These are phyloP conservation scores for Boletus pseudopeckii DNA, from an alignment of 768 basidiomycete species.

Conservation along the genomic window DNA sequence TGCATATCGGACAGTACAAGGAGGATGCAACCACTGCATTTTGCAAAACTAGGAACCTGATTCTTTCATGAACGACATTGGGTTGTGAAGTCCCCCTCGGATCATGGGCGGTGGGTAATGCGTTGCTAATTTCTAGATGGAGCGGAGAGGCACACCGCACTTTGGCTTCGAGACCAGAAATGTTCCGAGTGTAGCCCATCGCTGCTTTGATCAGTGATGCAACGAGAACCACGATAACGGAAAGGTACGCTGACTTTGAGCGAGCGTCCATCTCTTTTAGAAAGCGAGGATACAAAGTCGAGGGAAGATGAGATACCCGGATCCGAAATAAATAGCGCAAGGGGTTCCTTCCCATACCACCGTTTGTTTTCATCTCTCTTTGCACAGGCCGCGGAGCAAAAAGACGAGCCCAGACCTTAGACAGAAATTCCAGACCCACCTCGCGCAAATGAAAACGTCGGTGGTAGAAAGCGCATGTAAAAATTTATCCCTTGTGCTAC, in stretches of 20 bases:
- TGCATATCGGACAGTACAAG: neutral
- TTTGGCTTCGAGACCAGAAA: neutral
- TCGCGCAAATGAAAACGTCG: slow-evolving; percentile 14
- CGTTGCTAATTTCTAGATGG: slow-evolving; percentile 7
- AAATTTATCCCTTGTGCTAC: slow-evolving; percentile 6
- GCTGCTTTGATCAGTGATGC: neutral
- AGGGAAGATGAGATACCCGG: slow-evolving; percentile 7
- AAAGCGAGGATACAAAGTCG: neutral
- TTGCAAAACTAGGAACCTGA: neutral
- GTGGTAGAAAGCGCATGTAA: slow-evolving; percentile 6
- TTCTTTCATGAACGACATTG: slow-evolving; percentile 2
- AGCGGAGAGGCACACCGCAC: neutral
- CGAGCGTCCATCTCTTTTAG: slow-evolving; percentile 4
- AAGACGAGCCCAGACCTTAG: slow-evolving; percentile 2
- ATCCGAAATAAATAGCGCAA: slow-evolving; percentile 7
- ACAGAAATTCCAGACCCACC: slow-evolving; percentile 8
- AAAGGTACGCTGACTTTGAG: slow-evolving; percentile 5
- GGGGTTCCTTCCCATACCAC: neutral
- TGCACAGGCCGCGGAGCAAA: slow-evolving; percentile 13
- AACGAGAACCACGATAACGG: neutral
- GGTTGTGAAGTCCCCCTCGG: slow-evolving; percentile 14
- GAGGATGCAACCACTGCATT: neutral
- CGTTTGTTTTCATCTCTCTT: too few species aligned
- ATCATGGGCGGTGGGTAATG: slow-evolving; percentile 8
- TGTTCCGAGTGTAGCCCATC: neutral